Percentiles rank a stretch among this genome's conserved stretches.
phyloP scores from a whole-genome alignment of 768 basidiomycete genomes.

The Leccinum longicurvipes region DNA sequence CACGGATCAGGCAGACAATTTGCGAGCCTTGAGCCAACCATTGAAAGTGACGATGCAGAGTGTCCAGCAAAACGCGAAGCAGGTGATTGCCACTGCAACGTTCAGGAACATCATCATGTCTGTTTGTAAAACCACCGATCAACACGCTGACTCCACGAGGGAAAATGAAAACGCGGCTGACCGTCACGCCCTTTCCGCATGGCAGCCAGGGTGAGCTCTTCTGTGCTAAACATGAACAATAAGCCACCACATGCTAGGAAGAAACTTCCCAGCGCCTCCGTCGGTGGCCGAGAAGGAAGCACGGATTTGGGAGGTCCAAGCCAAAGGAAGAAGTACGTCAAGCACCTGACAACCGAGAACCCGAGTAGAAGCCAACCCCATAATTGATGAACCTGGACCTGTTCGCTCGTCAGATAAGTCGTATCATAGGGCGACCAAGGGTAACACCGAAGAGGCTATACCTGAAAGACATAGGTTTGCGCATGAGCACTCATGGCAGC shows the following conservation, averaged over 20 bases:
- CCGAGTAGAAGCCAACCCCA: constrained; percentile 88
- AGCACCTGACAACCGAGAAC: constrained; percentile 73
- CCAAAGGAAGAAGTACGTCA: constrained; percentile 96
- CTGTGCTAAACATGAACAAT: constrained; percentile 85
- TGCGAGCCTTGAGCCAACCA: constrained; percentile 66
- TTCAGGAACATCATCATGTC: constrained; percentile 91
- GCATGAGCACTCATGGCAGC: constrained; percentile 91
- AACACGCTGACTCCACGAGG: background rate
- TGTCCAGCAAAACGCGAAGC: constrained; percentile 83
- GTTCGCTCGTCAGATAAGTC: constrained; percentile 7
- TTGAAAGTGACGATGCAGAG: constrained; percentile 74
- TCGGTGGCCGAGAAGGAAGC: constrained; percentile 90
- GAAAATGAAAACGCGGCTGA: constrained; percentile 28
- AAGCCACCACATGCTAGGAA: constrained; percentile 86
- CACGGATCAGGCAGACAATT: constrained; percentile 16
- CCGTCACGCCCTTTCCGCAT: constrained; percentile 90
- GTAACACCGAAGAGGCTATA: constrained; percentile 16
- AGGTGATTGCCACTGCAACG: constrained; percentile 81
- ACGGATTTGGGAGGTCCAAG: constrained; percentile 76
- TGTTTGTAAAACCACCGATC: constrained; percentile 21
- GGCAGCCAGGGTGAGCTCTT: constrained; percentile 85
- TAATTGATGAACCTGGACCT: constrained; percentile 86
- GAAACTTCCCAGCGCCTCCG: constrained; percentile 86
- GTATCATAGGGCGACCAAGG: background rate
- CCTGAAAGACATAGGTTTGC: constrained; percentile 89